These are phyloP conservation scores for Singerocomus inundabilis DNA, from an alignment of 1,284 basidiomycete species.

Conservation along the genomic window DNA sequence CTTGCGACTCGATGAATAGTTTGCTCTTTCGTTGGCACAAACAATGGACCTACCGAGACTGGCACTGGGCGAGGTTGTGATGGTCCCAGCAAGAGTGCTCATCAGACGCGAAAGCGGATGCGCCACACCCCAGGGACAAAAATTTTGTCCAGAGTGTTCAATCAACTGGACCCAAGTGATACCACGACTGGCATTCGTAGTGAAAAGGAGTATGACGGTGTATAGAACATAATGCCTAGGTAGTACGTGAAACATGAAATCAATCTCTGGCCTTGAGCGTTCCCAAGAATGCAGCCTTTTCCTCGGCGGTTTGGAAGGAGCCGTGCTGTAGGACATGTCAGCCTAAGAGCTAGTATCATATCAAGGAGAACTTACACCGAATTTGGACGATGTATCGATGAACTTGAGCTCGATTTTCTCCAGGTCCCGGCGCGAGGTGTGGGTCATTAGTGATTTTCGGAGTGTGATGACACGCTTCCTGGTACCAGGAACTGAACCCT, in stretches of 20 bases:
- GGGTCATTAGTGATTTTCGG: conserved; percentile 86
- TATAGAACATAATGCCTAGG: conserved; percentile 38
- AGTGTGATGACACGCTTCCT: conserved; percentile 98
- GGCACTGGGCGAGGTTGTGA: conserved; percentile 34
- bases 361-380: conserved; percentile 58
- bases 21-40: background rate
- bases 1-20: conserved; percentile 35
- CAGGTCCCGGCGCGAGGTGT: conserved; percentile 84
- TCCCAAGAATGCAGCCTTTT: conserved; percentile 95
- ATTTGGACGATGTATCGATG: conserved; percentile 97
- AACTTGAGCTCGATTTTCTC: conserved; percentile 99
- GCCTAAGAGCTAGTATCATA: background rate
- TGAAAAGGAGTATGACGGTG: conserved; percentile 34
- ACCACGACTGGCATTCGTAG: conserved; percentile 38
- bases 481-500: conserved; percentile 92
- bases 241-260: conserved; percentile 32
- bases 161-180: background rate
- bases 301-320: conserved; percentile 93
- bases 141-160: background rate
- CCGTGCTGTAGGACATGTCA: conserved; percentile 62
- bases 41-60: conserved; percentile 49
- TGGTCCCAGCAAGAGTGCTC: conserved; percentile 9
- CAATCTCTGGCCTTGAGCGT: conserved; percentile 79
- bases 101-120: background rate
- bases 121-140: conserved; percentile 11